These are phyloP conservation scores for Candida coleopterorum DNA, from an alignment of 805 yeast genomes.

Conservation along the genomic window DNA sequence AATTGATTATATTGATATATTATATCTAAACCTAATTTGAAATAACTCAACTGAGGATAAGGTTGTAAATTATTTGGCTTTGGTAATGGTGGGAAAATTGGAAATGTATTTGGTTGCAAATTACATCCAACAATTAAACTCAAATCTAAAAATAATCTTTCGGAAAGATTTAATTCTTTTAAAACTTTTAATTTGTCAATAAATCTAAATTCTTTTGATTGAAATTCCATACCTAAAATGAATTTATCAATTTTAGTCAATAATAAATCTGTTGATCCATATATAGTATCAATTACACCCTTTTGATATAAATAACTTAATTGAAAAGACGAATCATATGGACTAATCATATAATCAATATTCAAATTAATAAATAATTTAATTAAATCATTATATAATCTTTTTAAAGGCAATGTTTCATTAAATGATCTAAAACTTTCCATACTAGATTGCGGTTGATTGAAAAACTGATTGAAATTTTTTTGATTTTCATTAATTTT, in stretches of 20 bases:
- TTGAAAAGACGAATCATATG: slow-evolving; percentile 77
- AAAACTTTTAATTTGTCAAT: slow-evolving; percentile 57
- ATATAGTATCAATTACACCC: slow-evolving; percentile 63
- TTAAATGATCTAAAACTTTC: slow-evolving; percentile 51
- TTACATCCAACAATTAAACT: slow-evolving; percentile 76
- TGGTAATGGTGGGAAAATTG: slow-evolving; percentile 44
- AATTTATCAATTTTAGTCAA: slow-evolving; percentile 64
- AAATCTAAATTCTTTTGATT: slow-evolving; percentile 59
- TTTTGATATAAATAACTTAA: slow-evolving; percentile 62
- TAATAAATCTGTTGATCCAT: slow-evolving; percentile 79
- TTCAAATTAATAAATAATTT: slow-evolving; percentile 49
- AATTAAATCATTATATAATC: slow-evolving; percentile 53
- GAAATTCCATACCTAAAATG: slow-evolving; percentile 67
- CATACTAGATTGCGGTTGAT: slow-evolving; percentile 17
- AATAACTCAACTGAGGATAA: slow-evolving; percentile 35
- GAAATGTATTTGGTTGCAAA: slow-evolving; percentile 61
- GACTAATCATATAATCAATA: slow-evolving; percentile 71
- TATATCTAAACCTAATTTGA: slow-evolving; percentile 37
- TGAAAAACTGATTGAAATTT: too few relatives aligned
- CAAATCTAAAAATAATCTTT: slow-evolving; percentile 69
- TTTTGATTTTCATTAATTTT: slow-evolving; percentile 14
- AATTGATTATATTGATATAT: slow-evolving; percentile 29
- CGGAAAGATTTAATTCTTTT: slow-evolving; percentile 53
- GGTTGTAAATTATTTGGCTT: slow-evolving; percentile 38
- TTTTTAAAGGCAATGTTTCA: slow-evolving; percentile 45